Evolutionary conservation across 805 yeast species (phyloP).

Genomic region (Blastobotrys robertii): DNA sequence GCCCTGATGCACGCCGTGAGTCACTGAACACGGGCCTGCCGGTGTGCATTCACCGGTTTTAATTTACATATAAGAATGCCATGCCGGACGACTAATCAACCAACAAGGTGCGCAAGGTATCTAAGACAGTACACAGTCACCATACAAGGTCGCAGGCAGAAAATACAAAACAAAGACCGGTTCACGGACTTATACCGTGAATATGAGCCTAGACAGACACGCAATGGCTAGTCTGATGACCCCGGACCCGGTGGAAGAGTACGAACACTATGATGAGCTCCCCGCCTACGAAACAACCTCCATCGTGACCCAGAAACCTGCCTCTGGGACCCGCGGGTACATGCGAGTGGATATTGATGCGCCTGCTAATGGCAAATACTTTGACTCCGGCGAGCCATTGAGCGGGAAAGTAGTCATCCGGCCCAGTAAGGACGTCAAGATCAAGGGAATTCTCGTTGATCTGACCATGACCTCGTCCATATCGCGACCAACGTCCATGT

Average conservation of each 20-base stretch:
- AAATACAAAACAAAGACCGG: too few relatives aligned
- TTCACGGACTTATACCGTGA: too few relatives aligned
- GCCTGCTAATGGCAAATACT: background rate
- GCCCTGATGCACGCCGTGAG: conserved; percentile 2
- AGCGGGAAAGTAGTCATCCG: conserved; percentile 3
- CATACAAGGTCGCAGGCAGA: too few relatives aligned
- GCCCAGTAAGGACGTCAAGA: conserved; percentile 3
- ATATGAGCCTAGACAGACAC: too few relatives aligned
- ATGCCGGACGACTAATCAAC: background rate
- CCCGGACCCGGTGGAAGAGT: too few relatives aligned
- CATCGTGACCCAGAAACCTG: background rate
- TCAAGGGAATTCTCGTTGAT: conserved; percentile 4
- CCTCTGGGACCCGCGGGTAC: too few relatives aligned
- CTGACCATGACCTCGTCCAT: conserved; percentile 5
- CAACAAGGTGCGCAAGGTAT: too few relatives aligned
- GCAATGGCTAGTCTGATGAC: too few relatives aligned
- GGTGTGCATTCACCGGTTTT: background rate
- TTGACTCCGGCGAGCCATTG: conserved; percentile 6
- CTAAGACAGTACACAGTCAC: too few relatives aligned
- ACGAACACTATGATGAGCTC: too few relatives aligned
- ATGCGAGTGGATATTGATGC: too few relatives aligned
- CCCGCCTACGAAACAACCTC: background rate
- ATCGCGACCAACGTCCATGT: conserved; percentile 2
- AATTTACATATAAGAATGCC: background rate
- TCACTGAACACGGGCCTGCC: background rate